A percentile compares a stretch with the other conserved stretches of the same genome.
Conservation (phyloP, 768 basidiomycete genomes). For the Boletus rubescentipes region DNA sequence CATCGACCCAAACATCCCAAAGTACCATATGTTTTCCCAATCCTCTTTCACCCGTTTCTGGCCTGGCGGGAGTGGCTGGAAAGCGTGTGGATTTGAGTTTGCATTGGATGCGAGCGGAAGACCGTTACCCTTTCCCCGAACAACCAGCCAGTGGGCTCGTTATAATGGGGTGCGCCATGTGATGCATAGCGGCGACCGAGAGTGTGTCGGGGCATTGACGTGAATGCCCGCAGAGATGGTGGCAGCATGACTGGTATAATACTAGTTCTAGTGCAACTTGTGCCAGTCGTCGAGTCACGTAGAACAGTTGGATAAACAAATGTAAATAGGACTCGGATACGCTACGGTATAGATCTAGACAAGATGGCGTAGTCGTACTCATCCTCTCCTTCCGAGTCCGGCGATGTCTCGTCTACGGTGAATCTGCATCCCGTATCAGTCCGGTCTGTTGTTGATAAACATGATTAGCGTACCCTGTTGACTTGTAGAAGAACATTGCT, state of each 20-base stretch:
- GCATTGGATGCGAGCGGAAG: background rate
- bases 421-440: conserved; percentile 44
- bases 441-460: background rate
- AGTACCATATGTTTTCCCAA: conserved; percentile 90
- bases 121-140: conserved; percentile 81
- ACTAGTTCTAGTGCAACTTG: background rate
- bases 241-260: conserved; percentile 42
- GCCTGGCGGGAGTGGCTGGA: conserved; percentile 71
- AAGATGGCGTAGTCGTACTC: conserved; percentile 41
- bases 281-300: background rate
- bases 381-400: conserved; percentile 38
- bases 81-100: conserved; percentile 1
- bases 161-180: conserved; percentile 79
- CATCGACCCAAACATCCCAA: conserved; percentile 91
- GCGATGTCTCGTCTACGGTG: conserved; percentile 50
- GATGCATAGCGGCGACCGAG: conserved; percentile 56
- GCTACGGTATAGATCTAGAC: conserved; percentile 26
- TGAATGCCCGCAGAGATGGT: conserved; percentile 44
- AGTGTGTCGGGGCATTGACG: conserved; percentile 20
- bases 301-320: conserved; percentile 17
- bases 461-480: conserved; percentile 46
- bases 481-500: conserved; percentile 53
- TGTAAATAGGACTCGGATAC: conserved; percentile 23
- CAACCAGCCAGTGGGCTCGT: conserved; percentile 84
- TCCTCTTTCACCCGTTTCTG: conserved; percentile 85